A percentile compares a stretch with the other conserved stretches of the same genome.
These are phyloP conservation scores for Grosmannia huntii DNA, from an alignment of 2,329 filamentous ascomycete species.

Conservation along the genomic window DNA sequence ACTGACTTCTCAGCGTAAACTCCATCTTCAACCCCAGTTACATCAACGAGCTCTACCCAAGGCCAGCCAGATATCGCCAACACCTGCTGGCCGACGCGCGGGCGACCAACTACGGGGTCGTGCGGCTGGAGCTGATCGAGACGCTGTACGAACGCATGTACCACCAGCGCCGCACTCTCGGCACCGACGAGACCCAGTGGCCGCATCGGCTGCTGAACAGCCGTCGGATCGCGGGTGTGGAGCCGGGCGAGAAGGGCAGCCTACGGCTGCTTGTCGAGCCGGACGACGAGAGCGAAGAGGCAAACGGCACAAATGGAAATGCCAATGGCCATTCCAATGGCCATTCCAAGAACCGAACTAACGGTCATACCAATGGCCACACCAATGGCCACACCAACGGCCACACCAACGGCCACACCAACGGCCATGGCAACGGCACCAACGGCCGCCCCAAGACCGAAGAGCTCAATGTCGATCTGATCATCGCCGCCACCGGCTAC, in stretches of 20 bases:
- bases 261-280: conserved; percentile 47
- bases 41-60: conserved; percentile 63
- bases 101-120: conserved; percentile 88
- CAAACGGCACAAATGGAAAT: conserved; percentile 12
- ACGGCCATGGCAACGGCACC: neutral
- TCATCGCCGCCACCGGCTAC: conserved; percentile 86
- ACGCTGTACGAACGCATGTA: conserved; percentile 81
- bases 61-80: conserved; percentile 49
- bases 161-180: conserved; percentile 61
- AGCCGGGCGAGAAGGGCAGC: conserved; percentile 28
- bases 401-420: conserved; percentile 11
- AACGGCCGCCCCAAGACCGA: conserved; percentile 17
- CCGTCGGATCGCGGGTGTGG: conserved; percentile 51
- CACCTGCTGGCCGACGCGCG: conserved; percentile 54
- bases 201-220: conserved; percentile 67
- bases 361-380: conserved; percentile 9
- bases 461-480: conserved; percentile 65
- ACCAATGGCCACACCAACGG: neutral
- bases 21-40: conserved; percentile 88
- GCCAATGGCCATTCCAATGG: conserved; percentile 11
- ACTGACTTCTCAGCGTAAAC: conserved; percentile 54
- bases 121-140: conserved; percentile 82
- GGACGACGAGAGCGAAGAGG: conserved; percentile 14
- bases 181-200: conserved; percentile 59
- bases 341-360: neutral